A percentile compares a stretch with the other conserved stretches of the same genome.
phyloP scores from a whole-genome alignment of 495 filamentous ascomycete genomes.

The Podospora fimiseda region DNA sequence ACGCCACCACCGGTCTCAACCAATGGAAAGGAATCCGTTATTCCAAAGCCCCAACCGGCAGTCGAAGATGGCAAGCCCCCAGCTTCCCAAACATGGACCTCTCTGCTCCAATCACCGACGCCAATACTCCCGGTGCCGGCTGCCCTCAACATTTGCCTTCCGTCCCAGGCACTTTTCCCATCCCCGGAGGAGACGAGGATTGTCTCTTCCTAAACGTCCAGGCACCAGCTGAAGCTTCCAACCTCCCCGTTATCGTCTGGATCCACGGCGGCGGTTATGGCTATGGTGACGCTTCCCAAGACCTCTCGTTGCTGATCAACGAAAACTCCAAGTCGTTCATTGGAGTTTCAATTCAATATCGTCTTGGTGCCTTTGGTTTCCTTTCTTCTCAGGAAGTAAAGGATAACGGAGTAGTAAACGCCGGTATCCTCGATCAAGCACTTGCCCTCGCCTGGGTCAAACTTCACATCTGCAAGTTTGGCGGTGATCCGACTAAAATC shows the following conservation, averaged over 20 bases:
- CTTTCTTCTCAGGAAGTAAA: conserved; percentile 22
- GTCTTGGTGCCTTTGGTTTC: conserved; percentile 29
- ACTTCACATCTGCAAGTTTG: conserved; percentile 59
- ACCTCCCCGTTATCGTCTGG: conserved; percentile 37
- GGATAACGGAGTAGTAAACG: conserved; percentile 23
- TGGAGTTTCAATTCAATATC: conserved; percentile 42
- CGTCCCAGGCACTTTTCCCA: conserved; percentile 6
- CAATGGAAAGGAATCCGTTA: conserved; percentile 36
- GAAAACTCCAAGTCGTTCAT: conserved; percentile 41
- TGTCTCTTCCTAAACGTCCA: conserved; percentile 40
- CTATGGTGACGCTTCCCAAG: conserved; percentile 25
- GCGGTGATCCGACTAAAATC: conserved; percentile 58
- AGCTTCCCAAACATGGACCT: conserved; percentile 1
- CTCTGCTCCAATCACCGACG: conserved; percentile 9
- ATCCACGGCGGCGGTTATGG: conserved; percentile 49
- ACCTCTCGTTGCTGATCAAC: conserved; percentile 34
- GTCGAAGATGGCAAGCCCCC: conserved; percentile 32
- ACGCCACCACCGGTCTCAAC: conserved; percentile 30
- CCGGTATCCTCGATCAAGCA: conserved; percentile 49
- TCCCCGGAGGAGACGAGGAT: conserved; percentile 31
- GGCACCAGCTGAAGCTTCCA: conserved; percentile 29
- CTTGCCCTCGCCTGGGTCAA: conserved; percentile 69
- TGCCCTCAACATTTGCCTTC: conserved; percentile 20
- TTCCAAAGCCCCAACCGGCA: conserved; percentile 23
- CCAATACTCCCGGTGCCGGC: conserved; percentile 9